Evolutionary conservation across 306 rosid species (phyloP), one percentile per base, ranked within the genome.

Genomic region (Dryas alaskensis): DNA sequence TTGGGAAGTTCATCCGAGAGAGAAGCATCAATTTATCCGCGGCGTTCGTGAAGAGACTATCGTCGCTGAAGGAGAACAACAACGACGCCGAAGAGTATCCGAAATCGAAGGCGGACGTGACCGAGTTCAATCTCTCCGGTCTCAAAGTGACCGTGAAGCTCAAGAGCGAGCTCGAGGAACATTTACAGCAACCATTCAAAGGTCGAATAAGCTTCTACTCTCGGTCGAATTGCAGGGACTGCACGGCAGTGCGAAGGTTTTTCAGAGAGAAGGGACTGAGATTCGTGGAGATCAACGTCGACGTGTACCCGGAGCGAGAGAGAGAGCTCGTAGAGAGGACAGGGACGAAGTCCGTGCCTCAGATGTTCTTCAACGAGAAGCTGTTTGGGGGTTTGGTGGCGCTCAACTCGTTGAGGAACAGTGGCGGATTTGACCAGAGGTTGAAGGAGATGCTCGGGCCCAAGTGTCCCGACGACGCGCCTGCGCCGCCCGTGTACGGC

Each of bases 361-460:
- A 83, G 85, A 84, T 92, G 60, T 95, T 95, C 92, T 92, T 95
- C 86, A 95, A 95, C 89, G 97, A 92, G 85, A 92, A 86, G 82
- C 70, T 87, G 5, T 81, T 95, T 0, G 99, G 99, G 0, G 98
- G 99, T 0, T 73, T 95, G 48, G 97, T 90, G 52, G 93, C 89
- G n/a, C 74, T 95, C 72, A 95, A 95, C 53, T 90, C 97, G n/a
- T 65, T 90, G 37, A 74, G 98, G 62, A 95, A 92, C 66, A 86
- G 97, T 42, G 99, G 97, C 0, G 92, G 80, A 12, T 86, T 95
- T 8, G 99, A 95, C 9, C 75, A 59, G 82, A 82, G 84, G 75
- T 55, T 87, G 83, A 80, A 45, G 85, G 97, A 87, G 80, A 74
- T 86, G 83, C 46, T 90, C 16, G 76, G 80, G 4, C 75, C 64